Evolutionary conservation across 352 stramenopile genomes (phyloP).

Genomic region (Globisporangium middletonii): DNA sequence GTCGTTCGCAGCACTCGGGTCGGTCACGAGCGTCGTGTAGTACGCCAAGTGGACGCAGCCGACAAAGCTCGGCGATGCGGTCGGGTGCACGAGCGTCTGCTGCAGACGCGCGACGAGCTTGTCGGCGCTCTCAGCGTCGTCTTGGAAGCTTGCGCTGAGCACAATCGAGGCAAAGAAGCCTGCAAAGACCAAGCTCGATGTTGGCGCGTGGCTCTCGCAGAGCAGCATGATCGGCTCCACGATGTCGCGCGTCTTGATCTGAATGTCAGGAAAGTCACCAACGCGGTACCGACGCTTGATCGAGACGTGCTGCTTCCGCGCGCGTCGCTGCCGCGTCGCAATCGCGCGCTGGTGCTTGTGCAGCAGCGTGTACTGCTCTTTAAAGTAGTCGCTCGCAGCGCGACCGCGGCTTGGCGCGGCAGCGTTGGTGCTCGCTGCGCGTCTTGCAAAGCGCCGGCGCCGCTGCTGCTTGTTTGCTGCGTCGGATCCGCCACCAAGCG

Average conservation of each 20-base stretch:
- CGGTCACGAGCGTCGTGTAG: conserved; percentile 32
- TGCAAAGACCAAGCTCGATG: conserved; percentile 36
- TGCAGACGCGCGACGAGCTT: conserved; percentile 6
- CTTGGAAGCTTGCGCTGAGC: conserved; percentile 24
- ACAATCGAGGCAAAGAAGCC: conserved; percentile 41
- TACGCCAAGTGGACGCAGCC: conserved; percentile 41
- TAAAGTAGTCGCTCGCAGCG: conserved; percentile 48
- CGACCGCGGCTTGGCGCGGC: not conserved
- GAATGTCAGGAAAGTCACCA: conserved; percentile 76
- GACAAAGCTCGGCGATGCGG: conserved; percentile 18
- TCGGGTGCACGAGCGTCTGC: conserved; percentile 7
- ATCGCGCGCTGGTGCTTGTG: conserved; percentile 52
- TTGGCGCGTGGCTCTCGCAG: conserved; percentile 41
- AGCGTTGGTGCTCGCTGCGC: not conserved
- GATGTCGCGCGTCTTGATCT: conserved; percentile 67
- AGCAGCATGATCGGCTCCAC: conserved; percentile 58
- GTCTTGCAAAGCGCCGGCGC: conserved; percentile 27
- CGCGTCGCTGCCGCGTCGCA: conserved; percentile 36
- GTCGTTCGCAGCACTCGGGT: conserved; percentile 19
- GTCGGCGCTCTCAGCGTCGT: not conserved
- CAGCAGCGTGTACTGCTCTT: conserved; percentile 47
- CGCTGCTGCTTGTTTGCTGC: not conserved
- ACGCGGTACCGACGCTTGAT: conserved; percentile 66
- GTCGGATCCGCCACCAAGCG: not conserved
- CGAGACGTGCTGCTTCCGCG: conserved; percentile 44